phyloP scores from a whole-genome alignment of 768 basidiomycete genomes.

The Russula olivacea region DNA sequence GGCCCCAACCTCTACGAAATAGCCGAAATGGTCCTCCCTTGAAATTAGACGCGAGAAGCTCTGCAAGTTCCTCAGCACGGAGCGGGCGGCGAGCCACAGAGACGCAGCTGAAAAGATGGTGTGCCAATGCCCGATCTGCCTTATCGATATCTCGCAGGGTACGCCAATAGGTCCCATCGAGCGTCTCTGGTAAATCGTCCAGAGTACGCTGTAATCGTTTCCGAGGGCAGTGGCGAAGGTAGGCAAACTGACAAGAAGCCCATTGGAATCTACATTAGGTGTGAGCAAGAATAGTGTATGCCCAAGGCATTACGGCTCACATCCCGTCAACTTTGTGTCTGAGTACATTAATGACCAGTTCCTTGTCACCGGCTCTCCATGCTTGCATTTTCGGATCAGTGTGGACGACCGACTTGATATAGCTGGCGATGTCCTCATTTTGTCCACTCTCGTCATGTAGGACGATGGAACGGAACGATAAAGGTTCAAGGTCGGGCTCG shows the following conservation, averaged over 20 bases:
- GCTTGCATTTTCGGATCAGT: background rate
- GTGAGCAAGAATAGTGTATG: background rate
- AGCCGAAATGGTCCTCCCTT: background rate
- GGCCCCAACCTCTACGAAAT: background rate
- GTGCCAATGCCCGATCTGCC: background rate
- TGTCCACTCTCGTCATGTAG: background rate
- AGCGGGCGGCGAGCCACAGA: background rate
- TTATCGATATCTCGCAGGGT: background rate
- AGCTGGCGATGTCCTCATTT: background rate
- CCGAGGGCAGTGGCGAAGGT: background rate
- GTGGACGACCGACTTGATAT: background rate
- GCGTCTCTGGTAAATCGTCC: background rate
- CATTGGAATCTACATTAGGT: background rate
- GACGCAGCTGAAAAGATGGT: background rate
- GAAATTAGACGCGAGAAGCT: background rate
- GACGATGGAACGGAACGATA: background rate
- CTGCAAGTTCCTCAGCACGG: background rate
- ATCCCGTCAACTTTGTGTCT: background rate
- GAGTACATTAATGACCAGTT: background rate
- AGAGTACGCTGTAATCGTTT: background rate
- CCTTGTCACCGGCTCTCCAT: background rate
- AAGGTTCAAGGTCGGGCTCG: background rate
- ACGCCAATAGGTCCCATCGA: background rate
- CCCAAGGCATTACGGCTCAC: background rate
- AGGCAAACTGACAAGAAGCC: background rate